Evolutionary conservation across 2,329 filamentous ascomycete species (phyloP), one percentile per base, ranked within the genome.

Genomic region (Fusarium sp.): DNA sequence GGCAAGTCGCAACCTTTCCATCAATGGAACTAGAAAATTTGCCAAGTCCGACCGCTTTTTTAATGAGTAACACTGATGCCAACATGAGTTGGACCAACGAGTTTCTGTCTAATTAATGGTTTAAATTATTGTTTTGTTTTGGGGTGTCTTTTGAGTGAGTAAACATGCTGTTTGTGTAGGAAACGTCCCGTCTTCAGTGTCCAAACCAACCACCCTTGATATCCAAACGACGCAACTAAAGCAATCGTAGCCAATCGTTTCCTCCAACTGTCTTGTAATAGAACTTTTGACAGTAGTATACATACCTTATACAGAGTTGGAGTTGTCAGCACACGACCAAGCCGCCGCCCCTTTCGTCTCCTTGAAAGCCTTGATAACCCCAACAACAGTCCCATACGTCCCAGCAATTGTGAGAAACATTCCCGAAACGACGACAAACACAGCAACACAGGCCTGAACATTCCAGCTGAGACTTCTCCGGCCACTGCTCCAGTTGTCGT

Each of bases 241-340:
- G 25, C 15, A 52, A 52, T 45, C 20, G 12, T 15, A 5, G 22
- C 20, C 43, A 45, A 45, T n/a, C 10, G 11, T n/a, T 17, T 52
- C 17, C 47, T 30, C 25, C 15, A 27, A 6, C 10, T 17, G 22
- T 30, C 25, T 30, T 5, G 15, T 30, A 27, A n/a, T 37, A 37
- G 35, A 15, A n/a, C 17, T 15, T 12, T 10, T n/a, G 25, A 52
- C 6, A 11, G 15, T n/a, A n/a, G 25, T 52, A 30, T 30, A 52
- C 47, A 52, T 14, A 27, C 14, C 32, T 62, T 47, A 72, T 20
- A 66, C 69, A 22, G 80, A 81, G 65, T 80, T 79, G 4, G 84
- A 86, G 76, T 86, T 86, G 52, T 86, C 84, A 0, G 81, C 82
- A 65, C 84, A 86, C 2, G 83, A 83, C 79, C 83, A 86, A 0